A percentile compares a stretch with the other conserved stretches of the same genome.
Conservation (phyloP, 148 eudicot genomes). For the Camellia japonica region DNA sequence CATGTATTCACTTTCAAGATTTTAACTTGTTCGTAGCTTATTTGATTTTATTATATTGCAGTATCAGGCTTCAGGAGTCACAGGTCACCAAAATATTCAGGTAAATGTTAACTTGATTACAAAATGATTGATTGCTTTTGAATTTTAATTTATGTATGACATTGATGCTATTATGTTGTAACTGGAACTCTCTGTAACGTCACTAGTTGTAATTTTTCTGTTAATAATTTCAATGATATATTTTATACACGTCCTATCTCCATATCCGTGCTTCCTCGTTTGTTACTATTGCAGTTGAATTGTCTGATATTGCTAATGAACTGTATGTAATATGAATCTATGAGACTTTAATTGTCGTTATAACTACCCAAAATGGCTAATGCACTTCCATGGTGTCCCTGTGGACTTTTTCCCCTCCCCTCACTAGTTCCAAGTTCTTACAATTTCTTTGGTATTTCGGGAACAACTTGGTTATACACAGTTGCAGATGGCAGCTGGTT, state of each 20-base stretch:
- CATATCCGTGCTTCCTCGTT: too few species aligned
- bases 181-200: background rate
- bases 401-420: background rate
- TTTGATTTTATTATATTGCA: conserved; percentile 27
- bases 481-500: conserved; percentile 35
- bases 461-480: conserved; percentile 45
- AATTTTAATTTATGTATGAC: background rate
- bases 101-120: conserved; percentile 26
- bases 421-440: background rate
- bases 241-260: too few species aligned
- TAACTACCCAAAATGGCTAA: background rate
- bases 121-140: background rate
- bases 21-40: conserved; percentile 12
- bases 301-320: background rate
- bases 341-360: background rate
- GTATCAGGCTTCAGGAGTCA: conserved; percentile 60
- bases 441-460: conserved; percentile 24
- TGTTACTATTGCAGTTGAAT: too few species aligned
- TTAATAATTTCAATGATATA: background rate
- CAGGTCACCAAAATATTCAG: conserved; percentile 52
- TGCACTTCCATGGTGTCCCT: background rate
- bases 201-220: background rate
- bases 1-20: background rate
- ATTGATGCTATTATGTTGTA: background rate
- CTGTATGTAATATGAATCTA: background rate